phyloP scores from a whole-genome alignment of 2,329 filamentous ascomycete species.

The Plenodomus lindquistii region DNA sequence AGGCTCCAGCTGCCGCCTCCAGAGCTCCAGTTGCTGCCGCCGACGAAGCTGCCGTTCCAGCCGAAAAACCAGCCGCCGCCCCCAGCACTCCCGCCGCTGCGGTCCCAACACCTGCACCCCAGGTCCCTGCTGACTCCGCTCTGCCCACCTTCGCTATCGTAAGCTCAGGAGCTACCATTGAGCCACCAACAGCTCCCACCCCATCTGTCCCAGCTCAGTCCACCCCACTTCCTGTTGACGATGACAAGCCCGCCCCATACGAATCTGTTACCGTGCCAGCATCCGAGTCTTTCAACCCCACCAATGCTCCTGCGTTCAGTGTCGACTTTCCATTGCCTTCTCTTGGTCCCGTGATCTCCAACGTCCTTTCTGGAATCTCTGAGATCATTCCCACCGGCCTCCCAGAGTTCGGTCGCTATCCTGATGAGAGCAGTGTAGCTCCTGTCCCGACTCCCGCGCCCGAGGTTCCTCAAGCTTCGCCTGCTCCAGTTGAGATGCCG shows the following conservation, averaged over 20 bases:
- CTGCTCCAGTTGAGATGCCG: slow-evolving; percentile 1
- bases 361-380: slow-evolving; percentile 15
- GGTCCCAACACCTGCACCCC: slow-evolving; percentile 2
- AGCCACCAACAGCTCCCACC: slow-evolving; percentile 14
- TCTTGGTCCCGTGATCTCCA: slow-evolving; percentile 16
- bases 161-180: slow-evolving; percentile 22
- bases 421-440: slow-evolving; percentile 4
- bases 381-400: slow-evolving; percentile 7
- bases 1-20: slow-evolving; percentile 11
- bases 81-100: slow-evolving; percentile 2
- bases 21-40: background rate
- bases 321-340: slow-evolving; percentile 9
- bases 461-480: background rate
- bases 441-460: slow-evolving; percentile 1
- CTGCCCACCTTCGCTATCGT: slow-evolving; percentile 24
- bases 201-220: background rate
- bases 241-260: slow-evolving; percentile 17
- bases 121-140: slow-evolving; percentile 9
- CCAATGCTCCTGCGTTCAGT: slow-evolving; percentile 21
- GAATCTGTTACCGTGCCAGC: slow-evolving; percentile 16
- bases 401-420: slow-evolving; percentile 1
- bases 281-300: slow-evolving; percentile 18
- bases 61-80: slow-evolving; percentile 4
- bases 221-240: slow-evolving; percentile 8
- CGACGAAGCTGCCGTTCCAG: slow-evolving; percentile 5